A percentile compares a stretch with the other conserved stretches of the same genome.
These are phyloP conservation scores for Suillus plorans DNA, from an alignment of 768 basidiomycete genomes.

Conservation along the genomic window DNA sequence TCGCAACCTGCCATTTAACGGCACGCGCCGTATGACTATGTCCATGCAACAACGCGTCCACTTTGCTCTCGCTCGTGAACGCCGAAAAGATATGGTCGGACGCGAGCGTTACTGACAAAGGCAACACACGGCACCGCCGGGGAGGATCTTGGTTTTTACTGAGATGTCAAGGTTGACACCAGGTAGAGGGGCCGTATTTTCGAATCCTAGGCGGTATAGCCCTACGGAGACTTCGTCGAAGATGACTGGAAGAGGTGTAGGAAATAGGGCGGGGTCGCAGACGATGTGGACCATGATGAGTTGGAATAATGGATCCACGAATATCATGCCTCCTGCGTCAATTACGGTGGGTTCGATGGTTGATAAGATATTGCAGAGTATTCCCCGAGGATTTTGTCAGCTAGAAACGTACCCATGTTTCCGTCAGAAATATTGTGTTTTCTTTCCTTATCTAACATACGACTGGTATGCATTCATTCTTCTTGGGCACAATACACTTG, in stretches of 20 bases:
- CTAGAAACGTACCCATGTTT: no score
- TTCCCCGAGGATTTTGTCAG: no score
- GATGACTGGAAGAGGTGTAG: conserved; percentile 76
- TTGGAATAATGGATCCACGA: conserved; percentile 97
- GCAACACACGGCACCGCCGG: conserved; percentile 77
- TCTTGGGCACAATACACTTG: no score
- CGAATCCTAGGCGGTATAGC: conserved; percentile 80
- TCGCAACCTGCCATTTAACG: conserved; percentile 89
- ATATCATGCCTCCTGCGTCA: conserved; percentile 96
- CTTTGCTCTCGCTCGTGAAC: conserved; percentile 74
- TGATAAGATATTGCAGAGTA: no score
- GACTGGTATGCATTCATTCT: no score
- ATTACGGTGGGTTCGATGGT: no score
- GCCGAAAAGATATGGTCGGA: conserved; percentile 76
- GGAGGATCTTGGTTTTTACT: conserved; percentile 90
- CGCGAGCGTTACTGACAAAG: conserved; percentile 83
- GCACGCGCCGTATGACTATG: conserved; percentile 96
- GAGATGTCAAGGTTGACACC: conserved; percentile 83
- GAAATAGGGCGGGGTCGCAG: conserved; percentile 43
- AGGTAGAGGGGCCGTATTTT: conserved; percentile 63
- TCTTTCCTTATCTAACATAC: no score
- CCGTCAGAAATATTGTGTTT: no score
- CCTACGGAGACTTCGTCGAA: conserved; percentile 97
- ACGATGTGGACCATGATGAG: conserved; percentile 81
- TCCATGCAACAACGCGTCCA: conserved; percentile 85